Evolutionary conservation across 805 yeast genomes (phyloP).

Genomic region (Kluyveromyces lactis): DNA sequence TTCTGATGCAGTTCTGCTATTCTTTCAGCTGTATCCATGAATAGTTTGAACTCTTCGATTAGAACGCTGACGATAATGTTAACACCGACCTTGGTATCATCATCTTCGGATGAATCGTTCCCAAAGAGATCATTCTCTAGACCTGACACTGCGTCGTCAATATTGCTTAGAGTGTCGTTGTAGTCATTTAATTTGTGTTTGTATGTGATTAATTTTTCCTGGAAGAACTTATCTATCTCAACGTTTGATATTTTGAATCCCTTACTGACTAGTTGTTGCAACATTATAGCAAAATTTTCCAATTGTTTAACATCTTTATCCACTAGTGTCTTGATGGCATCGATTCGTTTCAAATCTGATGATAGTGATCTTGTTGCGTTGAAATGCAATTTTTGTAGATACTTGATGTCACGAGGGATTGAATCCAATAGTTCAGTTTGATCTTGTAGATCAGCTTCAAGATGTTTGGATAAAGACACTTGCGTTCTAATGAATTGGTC

Average conservation of each 20-base stretch:
- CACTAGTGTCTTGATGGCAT: constrained; percentile 36
- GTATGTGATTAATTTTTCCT: constrained; percentile 32
- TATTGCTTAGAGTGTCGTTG: constrained; percentile 38
- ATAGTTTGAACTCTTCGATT: constrained; percentile 57
- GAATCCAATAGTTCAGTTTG: constrained; percentile 60
- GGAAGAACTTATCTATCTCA: constrained; percentile 51
- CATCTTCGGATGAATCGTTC: constrained; percentile 10
- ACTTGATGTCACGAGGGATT: constrained; percentile 65
- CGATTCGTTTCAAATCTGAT: constrained; percentile 39
- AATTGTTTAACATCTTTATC: constrained; percentile 36
- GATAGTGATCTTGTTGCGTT: constrained; percentile 57
- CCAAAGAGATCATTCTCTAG: constrained; percentile 40
- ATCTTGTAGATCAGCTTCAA: constrained; percentile 51
- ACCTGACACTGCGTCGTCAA: constrained; percentile 57
- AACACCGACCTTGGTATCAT: constrained; percentile 27
- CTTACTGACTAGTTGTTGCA: constrained; percentile 42
- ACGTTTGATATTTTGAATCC: constrained; percentile 49
- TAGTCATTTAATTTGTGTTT: constrained; percentile 42
- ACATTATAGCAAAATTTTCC: constrained; percentile 44
- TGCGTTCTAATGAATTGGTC: constrained; percentile 69
- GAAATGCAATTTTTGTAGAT: constrained; percentile 49
- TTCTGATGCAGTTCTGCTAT: constrained; percentile 63
- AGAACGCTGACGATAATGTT: constrained; percentile 52
- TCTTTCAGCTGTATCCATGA: constrained; percentile 67
- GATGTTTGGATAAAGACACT: constrained; percentile 59